Evolutionary conservation across 495 filamentous ascomycete genomes (phyloP).

Genomic region (Penicillium flavigenum): DNA sequence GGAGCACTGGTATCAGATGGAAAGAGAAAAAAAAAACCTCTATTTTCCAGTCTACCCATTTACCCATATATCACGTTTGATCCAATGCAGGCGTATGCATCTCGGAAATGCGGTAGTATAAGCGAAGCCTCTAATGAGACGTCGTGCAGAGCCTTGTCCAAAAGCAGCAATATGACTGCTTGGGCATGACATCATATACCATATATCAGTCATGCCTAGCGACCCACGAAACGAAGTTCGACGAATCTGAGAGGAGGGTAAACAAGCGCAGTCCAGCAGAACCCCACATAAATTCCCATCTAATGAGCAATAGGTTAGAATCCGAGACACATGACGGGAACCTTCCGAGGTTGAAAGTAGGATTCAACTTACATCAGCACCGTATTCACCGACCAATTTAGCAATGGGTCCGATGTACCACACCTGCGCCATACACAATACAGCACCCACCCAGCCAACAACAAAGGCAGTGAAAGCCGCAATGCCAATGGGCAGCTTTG

Average conservation of each 20-base stretch:
- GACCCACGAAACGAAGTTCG: constrained; percentile 47
- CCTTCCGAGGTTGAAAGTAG: neutral
- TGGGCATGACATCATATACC: neutral
- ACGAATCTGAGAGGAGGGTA: constrained; percentile 52
- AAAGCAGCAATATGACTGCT: neutral
- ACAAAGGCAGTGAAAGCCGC: constrained; percentile 62
- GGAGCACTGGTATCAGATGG: neutral
- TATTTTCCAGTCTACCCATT: neutral
- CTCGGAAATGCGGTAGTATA: neutral
- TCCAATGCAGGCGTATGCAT: neutral
- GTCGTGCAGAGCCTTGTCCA: neutral
- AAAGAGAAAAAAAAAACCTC: neutral
- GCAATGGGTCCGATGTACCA: constrained; percentile 69
- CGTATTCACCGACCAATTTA: constrained; percentile 52
- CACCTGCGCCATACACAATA: constrained; percentile 69
- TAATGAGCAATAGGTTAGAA: constrained; percentile 16
- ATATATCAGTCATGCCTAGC: constrained; percentile 26
- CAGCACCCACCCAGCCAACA: constrained; percentile 67
- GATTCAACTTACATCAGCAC: constrained; percentile 53
- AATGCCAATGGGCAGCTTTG: constrained; percentile 60
- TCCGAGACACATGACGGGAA: constrained; percentile 2
- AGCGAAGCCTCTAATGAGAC: neutral
- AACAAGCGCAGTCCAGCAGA: constrained; percentile 47
- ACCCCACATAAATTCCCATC: constrained; percentile 55
- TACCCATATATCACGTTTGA: constrained; percentile 5